These are phyloP conservation scores for Xerocomus minutiporus DNA, from an alignment of 1,284 basidiomycete species.

Conservation along the genomic window DNA sequence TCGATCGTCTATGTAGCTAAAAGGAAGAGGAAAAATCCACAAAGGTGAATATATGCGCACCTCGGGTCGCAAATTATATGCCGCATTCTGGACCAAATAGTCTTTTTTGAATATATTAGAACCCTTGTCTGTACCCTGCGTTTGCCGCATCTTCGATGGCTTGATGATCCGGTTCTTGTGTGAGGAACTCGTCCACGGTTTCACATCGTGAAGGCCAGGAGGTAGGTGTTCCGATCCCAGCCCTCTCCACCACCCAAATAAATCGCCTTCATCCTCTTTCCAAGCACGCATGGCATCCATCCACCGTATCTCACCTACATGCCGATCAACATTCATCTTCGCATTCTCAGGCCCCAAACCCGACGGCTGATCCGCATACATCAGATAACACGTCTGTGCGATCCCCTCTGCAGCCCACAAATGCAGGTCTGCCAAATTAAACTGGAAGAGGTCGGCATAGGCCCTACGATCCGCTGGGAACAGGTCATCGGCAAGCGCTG, in stretches of 20 bases:
- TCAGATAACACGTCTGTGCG: constrained; percentile 63
- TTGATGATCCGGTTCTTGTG: constrained; percentile 11
- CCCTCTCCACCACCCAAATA: not conserved
- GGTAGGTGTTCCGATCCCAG: constrained; percentile 36
- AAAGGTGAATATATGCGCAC: constrained; percentile 30
- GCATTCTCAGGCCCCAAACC: constrained; percentile 62
- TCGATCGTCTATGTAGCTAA: constrained; percentile 52
- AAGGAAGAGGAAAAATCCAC: not conserved
- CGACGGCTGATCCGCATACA: constrained; percentile 57
- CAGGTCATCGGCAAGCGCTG: constrained; percentile 35
- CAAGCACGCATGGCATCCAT: constrained; percentile 49
- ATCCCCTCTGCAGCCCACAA: constrained; percentile 65
- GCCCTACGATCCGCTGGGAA: constrained; percentile 33
- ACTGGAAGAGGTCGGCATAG: constrained; percentile 34
- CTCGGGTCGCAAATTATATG: constrained; percentile 62
- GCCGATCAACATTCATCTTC: constrained; percentile 33
- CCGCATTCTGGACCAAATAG: constrained; percentile 36
- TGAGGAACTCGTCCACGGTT: constrained; percentile 20
- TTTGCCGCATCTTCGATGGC: not conserved
- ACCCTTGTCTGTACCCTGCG: constrained; percentile 1
- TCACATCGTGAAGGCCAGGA: constrained; percentile 47
- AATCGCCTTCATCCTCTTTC: constrained; percentile 34
- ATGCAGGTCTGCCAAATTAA: constrained; percentile 50
- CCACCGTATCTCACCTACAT: constrained; percentile 39
- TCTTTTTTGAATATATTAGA: constrained; percentile 32